Evolutionary conservation across 2,329 filamentous ascomycete genomes (phyloP).

Genomic region (Fusarium agapanthi): DNA sequence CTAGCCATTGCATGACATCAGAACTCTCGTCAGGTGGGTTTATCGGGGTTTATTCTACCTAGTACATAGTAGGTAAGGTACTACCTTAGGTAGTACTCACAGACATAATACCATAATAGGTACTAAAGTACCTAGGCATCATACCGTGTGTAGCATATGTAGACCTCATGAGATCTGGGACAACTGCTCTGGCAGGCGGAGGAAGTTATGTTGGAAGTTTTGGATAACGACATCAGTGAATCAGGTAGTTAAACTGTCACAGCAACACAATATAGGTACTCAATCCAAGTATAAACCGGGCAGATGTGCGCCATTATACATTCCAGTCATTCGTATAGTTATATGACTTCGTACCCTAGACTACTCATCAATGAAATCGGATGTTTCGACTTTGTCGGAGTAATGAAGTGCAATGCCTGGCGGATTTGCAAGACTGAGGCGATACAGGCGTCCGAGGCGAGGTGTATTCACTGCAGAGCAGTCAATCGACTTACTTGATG

Average conservation of each 20-base stretch:
- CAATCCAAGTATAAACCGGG: neutral
- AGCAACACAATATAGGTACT: neutral
- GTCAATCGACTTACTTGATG: neutral
- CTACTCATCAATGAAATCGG: neutral
- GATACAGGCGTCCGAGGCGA: neutral
- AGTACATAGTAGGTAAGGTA: too few relatives aligned
- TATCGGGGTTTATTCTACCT: neutral
- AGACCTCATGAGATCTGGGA: neutral
- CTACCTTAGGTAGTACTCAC: too few relatives aligned
- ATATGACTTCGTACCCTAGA: neutral
- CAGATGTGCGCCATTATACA: neutral
- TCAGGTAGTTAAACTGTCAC: too few relatives aligned
- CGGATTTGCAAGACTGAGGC: neutral
- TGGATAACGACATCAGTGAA: neutral
- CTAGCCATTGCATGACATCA: conserved; percentile 15
- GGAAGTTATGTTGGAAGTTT: neutral
- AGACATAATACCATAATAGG: neutral
- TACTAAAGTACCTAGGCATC: neutral
- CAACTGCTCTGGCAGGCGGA: too few relatives aligned
- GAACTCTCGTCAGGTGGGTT: neutral
- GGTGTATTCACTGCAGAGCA: neutral
- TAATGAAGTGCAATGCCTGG: neutral
- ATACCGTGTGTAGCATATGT: neutral
- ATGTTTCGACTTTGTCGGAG: neutral
- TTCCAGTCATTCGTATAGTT: neutral